phyloP scores from a whole-genome alignment of 176 grass and related monocot species.

The Typha latifolia region DNA sequence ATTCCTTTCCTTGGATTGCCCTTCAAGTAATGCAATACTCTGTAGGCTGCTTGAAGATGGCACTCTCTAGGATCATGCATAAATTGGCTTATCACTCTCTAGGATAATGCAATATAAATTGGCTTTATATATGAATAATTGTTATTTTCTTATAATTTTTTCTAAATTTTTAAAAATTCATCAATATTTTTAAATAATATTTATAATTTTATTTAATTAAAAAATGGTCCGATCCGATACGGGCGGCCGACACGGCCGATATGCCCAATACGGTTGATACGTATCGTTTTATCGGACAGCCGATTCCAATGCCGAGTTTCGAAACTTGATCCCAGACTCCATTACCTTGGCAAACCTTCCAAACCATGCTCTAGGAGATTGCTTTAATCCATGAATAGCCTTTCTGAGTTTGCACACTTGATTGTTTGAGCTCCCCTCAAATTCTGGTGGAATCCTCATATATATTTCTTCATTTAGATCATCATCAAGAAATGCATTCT shows the following conservation, averaged over 20 bases:
- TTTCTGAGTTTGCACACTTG: slow-evolving; percentile 8
- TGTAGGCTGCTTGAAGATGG: background rate
- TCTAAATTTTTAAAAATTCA: too few species aligned
- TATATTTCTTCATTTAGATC: background rate
- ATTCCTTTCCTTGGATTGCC: background rate
- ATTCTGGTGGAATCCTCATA: background rate
- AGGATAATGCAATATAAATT: too few species aligned
- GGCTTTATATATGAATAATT: too few species aligned
- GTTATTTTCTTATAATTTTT: too few species aligned
- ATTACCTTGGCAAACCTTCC: background rate
- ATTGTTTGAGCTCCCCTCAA: background rate
- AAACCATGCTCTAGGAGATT: slow-evolving; percentile 7
- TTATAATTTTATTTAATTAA: too few species aligned
- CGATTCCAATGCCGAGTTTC: too few species aligned
- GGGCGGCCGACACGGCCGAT: too few species aligned
- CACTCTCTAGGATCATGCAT: background rate
- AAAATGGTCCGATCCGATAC: too few species aligned
- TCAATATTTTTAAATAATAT: too few species aligned
- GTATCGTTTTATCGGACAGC: too few species aligned
- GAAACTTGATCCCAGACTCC: too few species aligned
- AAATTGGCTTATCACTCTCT: background rate
- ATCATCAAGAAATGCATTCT: background rate
- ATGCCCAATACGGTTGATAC: too few species aligned
- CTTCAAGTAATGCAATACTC: background rate
- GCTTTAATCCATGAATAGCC: slow-evolving; percentile 15